Percentiles rank a stretch among this genome's conserved stretches.
These are phyloP conservation scores for Pyrenochaeta sp. DNA, from an alignment of 2,329 filamentous ascomycete species.

Conservation along the genomic window DNA sequence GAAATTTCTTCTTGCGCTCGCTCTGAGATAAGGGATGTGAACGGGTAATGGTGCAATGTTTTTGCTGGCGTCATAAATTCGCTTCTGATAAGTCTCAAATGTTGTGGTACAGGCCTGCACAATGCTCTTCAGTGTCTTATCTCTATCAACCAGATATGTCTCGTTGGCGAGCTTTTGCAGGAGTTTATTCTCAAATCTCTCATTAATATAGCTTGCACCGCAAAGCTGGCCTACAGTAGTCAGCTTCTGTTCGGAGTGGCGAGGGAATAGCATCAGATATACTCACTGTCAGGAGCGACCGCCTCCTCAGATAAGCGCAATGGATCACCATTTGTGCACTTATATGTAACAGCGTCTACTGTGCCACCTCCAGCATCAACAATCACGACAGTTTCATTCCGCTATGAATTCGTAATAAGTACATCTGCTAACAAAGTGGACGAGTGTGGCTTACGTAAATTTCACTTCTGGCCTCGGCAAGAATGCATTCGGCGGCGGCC, in stretches of 20 bases:
- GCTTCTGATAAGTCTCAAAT: slow-evolving; percentile 20
- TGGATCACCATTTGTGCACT: slow-evolving; percentile 1
- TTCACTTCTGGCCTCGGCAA: slow-evolving; percentile 18
- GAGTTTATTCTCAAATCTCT: neutral
- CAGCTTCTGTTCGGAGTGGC: neutral
- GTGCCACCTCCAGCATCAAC: slow-evolving; percentile 29
- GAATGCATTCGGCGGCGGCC: slow-evolving; percentile 27
- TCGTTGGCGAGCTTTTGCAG: slow-evolving; percentile 23
- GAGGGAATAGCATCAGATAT: neutral
- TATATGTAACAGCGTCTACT: slow-evolving; percentile 27
- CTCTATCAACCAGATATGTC: slow-evolving; percentile 21
- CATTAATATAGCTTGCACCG: neutral
- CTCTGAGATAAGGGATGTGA: neutral
- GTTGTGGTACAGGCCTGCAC: slow-evolving; percentile 5
- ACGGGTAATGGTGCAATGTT: neutral
- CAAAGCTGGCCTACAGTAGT: neutral
- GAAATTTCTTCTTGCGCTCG: neutral
- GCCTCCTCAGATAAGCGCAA: slow-evolving; percentile 16
- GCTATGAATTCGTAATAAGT: slow-evolving; percentile 5
- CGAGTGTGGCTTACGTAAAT: slow-evolving; percentile 14
- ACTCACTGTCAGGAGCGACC: slow-evolving; percentile 21
- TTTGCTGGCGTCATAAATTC: slow-evolving; percentile 6
- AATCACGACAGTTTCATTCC: slow-evolving; percentile 19
- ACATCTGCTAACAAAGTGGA: neutral
- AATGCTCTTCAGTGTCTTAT: slow-evolving; percentile 23